Evolutionary conservation across 2,329 filamentous ascomycete species (phyloP).

Genomic region (Coleophoma crateriformis): DNA sequence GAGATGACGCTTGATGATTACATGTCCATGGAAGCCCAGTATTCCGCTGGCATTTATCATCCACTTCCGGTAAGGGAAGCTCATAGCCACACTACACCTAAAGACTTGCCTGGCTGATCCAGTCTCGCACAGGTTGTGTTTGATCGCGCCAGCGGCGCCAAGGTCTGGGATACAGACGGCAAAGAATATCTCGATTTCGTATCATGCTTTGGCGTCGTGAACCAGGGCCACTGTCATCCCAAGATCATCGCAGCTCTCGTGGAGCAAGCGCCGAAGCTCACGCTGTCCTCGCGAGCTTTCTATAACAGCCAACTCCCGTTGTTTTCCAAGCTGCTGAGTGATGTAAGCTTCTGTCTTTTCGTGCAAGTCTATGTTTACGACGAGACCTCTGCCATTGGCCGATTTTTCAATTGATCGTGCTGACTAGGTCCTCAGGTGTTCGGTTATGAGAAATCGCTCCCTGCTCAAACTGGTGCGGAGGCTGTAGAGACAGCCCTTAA

Average conservation of each 20-base stretch:
- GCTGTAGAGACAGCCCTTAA: conserved; percentile 94
- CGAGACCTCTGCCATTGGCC: too few species aligned
- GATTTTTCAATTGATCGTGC: too few species aligned
- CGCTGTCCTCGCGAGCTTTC: not conserved
- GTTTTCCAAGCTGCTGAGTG: not conserved
- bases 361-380: too few species aligned
- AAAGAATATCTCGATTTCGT: not conserved
- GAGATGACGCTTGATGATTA: not conserved
- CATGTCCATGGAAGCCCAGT: not conserved
- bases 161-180: not conserved
- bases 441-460: conserved; percentile 91
- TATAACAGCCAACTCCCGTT: not conserved
- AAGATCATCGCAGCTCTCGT: not conserved
- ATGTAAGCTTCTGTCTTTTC: not conserved
- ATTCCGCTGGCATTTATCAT: not conserved
- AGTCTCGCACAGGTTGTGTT: not conserved
- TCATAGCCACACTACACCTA: not conserved
- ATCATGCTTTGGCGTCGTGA: not conserved
- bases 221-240: not conserved
- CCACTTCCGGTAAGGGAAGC: not conserved
- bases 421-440: conserved; percentile 36
- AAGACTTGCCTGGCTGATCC: too few species aligned
- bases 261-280: not conserved
- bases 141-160: not conserved
- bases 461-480: conserved; percentile 95